These are phyloP conservation scores for Colletotrichum abscissum DNA, from an alignment of 2,329 filamentous ascomycete species.

Conservation along the genomic window DNA sequence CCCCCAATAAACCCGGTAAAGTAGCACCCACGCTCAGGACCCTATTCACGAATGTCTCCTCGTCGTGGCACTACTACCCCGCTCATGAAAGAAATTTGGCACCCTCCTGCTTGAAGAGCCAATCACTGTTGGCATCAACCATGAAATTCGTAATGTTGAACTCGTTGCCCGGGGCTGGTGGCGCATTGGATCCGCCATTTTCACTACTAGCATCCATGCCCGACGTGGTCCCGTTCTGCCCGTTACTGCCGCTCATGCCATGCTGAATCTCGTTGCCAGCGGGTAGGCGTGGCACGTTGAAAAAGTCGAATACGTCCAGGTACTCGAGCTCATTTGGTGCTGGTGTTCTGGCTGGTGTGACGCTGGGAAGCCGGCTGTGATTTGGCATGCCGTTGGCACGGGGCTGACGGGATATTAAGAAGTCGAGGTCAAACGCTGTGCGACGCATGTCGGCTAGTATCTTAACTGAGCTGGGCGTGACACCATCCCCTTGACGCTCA, in stretches of 20 bases:
- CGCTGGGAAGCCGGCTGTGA: slow-evolving; percentile 60
- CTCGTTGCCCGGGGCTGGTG: slow-evolving; percentile 61
- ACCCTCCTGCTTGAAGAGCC: slow-evolving; percentile 72
- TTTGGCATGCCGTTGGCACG: slow-evolving; percentile 46
- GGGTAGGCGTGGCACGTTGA: slow-evolving; percentile 85
- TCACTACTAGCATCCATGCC: slow-evolving; percentile 37
- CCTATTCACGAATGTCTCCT: not conserved
- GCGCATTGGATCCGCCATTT: slow-evolving; percentile 42
- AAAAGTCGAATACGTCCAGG: slow-evolving; percentile 93
- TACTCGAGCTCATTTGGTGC: slow-evolving; percentile 89
- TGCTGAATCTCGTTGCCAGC: slow-evolving; percentile 51
- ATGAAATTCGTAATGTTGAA: slow-evolving; percentile 85
- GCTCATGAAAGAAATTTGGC: slow-evolving; percentile 38
- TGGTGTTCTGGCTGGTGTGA: slow-evolving; percentile 74
- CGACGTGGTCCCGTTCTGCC: slow-evolving; percentile 31
- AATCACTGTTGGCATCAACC: slow-evolving; percentile 79
- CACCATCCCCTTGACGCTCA: slow-evolving; percentile 77
- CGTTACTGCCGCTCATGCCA: slow-evolving; percentile 37
- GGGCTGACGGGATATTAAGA: slow-evolving; percentile 87
- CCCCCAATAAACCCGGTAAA: not conserved
- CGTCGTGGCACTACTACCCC: not conserved
- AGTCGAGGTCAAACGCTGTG: slow-evolving; percentile 90
- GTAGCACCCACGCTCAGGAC: slow-evolving; percentile 5
- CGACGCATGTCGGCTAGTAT: slow-evolving; percentile 93
- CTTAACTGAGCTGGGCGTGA: slow-evolving; percentile 84